phyloP scores from a whole-genome alignment of 208 protist species.

The Kentomonas sorsogonicus region DNA sequence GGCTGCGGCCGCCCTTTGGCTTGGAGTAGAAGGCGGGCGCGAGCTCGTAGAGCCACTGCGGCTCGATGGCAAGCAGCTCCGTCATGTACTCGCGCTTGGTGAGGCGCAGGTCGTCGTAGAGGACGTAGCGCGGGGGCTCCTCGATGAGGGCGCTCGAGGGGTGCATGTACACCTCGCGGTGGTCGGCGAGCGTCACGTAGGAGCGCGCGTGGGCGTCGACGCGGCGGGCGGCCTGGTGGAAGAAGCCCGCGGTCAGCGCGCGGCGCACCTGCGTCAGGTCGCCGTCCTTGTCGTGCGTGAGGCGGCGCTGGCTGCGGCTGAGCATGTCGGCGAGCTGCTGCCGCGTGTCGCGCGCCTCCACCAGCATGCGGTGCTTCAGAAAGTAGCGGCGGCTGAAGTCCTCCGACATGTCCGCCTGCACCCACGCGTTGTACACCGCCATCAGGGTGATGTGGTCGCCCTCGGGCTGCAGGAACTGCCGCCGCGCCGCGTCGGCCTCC shows the following conservation, averaged over 20 bases:
- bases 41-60: conserved; percentile 92
- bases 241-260: conserved; percentile 97
- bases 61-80: conserved; percentile 89
- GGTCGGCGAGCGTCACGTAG: conserved; percentile 83
- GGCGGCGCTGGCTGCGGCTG: conserved; percentile 91
- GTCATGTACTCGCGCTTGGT: conserved; percentile 98
- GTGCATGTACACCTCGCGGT: conserved; percentile 86
- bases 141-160: conserved; percentile 81
- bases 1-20: conserved; percentile 48
- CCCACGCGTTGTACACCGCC: conserved; percentile 92
- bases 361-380: conserved; percentile 94
- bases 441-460: conserved; percentile 97
- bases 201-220: conserved; percentile 67
- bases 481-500: conserved; percentile 93
- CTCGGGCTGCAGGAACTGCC: conserved; percentile 95
- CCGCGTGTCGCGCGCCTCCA: conserved; percentile 94
- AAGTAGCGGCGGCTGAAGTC: conserved; percentile 98
- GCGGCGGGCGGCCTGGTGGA: conserved; percentile 95
- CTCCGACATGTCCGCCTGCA: conserved; percentile 86
- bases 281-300: conserved; percentile 89
- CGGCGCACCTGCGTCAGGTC: conserved; percentile 90
- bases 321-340: conserved; percentile 96
- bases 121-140: conserved; percentile 91
- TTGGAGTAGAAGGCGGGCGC: conserved; percentile 91
- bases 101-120: conserved; percentile 97